Percentiles rank a stretch among this genome's conserved stretches.
Evolutionary conservation across 805 yeast genomes (phyloP).

Genomic region (Clavispora asparagi): DNA sequence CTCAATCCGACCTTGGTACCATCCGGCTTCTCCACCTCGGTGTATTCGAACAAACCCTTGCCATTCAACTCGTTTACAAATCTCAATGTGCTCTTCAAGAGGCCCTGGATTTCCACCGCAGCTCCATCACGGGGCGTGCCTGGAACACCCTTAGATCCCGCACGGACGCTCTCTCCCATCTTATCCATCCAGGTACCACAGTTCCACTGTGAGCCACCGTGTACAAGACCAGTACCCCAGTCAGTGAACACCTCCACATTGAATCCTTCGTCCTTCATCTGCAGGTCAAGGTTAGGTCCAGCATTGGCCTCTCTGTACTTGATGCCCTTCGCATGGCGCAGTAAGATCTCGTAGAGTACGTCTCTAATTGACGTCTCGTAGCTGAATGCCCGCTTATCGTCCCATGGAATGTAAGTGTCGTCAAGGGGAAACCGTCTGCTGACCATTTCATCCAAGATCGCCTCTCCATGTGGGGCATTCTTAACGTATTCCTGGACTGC

Average conservation of each 20-base stretch:
- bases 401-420: conserved; percentile 66
- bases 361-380: conserved; percentile 69
- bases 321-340: conserved; percentile 88
- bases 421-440: conserved; percentile 84
- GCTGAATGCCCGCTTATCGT: conserved; percentile 72
- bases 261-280: conserved; percentile 90
- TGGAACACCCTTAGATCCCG: conserved; percentile 85
- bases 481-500: conserved; percentile 78
- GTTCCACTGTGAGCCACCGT: conserved; percentile 87
- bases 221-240: conserved; percentile 82
- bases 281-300: conserved; percentile 80
- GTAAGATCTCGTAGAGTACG: conserved; percentile 71
- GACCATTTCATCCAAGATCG: conserved; percentile 65
- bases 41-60: conserved; percentile 52
- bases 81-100: conserved; percentile 76
- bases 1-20: conserved; percentile 53
- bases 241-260: conserved; percentile 77
- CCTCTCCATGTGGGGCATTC: conserved; percentile 62
- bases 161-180: conserved; percentile 90
- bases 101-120: conserved; percentile 85
- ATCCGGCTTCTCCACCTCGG: conserved; percentile 51
- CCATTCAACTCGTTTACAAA: conserved; percentile 62
- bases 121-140: conserved; percentile 99
- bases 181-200: conserved; percentile 99
- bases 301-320: conserved; percentile 93